These are phyloP conservation scores for Citrullus mucosospermus DNA, from an alignment of 306 rosid genomes.

Conservation along the genomic window DNA sequence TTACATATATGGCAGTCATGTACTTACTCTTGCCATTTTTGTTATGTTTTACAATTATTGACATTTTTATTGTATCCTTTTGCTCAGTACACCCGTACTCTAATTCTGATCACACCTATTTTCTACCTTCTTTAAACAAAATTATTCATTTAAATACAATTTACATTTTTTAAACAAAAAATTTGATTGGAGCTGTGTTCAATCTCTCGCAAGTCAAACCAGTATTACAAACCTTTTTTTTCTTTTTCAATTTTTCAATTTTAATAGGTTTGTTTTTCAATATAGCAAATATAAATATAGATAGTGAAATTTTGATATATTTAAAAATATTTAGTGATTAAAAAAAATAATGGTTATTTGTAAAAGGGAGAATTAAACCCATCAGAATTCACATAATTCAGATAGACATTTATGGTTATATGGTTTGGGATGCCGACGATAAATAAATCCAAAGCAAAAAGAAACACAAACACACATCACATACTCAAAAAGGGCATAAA, in stretches of 20 bases:
- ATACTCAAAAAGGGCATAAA: conserved; percentile 1
- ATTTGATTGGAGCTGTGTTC: too few species aligned
- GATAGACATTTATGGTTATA: not conserved
- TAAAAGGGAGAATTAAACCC: not conserved
- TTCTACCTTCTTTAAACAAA: not conserved
- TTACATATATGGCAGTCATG: not conserved
- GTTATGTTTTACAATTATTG: not conserved
- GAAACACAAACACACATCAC: not conserved
- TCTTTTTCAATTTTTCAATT: too few species aligned
- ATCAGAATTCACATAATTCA: not conserved
- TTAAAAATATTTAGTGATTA: too few species aligned
- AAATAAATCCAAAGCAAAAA: not conserved
- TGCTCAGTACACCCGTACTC: not conserved
- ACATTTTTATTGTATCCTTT: not conserved
- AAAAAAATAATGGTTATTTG: too few species aligned
- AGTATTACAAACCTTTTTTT: too few species aligned
- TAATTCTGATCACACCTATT: not conserved
- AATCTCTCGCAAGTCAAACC: too few species aligned
- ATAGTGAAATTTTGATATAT: too few species aligned
- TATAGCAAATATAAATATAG: too few species aligned
- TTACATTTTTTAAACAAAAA: too few species aligned
- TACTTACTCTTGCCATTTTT: not conserved
- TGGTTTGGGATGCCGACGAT: not conserved
- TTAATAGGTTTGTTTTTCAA: too few species aligned
- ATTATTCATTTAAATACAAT: too few species aligned